Percentiles rank a stretch among this genome's conserved stretches.
Conservation (phyloP, 2,329 filamentous ascomycete species). For the Diaporthe australafricana region DNA sequence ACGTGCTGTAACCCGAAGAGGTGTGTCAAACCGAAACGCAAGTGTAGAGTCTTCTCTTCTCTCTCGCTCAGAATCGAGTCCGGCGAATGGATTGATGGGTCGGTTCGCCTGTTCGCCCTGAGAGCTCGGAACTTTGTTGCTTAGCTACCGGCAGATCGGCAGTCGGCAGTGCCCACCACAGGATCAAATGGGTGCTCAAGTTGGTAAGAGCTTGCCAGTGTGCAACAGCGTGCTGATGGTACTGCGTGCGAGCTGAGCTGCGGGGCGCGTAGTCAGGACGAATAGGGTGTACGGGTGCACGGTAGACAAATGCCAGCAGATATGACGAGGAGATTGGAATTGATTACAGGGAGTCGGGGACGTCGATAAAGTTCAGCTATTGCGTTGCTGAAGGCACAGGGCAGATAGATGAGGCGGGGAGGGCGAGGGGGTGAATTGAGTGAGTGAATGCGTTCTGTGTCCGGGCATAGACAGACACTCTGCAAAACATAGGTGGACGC, state of each 20-base stretch:
- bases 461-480: not conserved
- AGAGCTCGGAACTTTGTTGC: not conserved
- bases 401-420: slow-evolving; percentile 6
- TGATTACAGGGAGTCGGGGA: slow-evolving; percentile 4
- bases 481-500: slow-evolving; percentile 4
- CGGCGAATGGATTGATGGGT: not conserved
- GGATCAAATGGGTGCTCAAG: not conserved
- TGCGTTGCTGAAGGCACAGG: not conserved
- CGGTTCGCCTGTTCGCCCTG: not conserved
- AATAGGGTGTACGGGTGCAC: not conserved
- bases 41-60: not conserved
- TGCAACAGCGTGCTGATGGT: not conserved
- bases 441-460: not conserved
- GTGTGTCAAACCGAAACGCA: slow-evolving; percentile 19
- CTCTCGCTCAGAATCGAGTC: not conserved
- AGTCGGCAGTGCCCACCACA: slow-evolving; percentile 2
- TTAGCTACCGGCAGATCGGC: slow-evolving; percentile 21
- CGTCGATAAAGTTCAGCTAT: slow-evolving; percentile 19
- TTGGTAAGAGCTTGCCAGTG: not conserved
- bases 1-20: slow-evolving; percentile 1
- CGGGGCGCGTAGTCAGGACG: slow-evolving; percentile 15
- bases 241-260: not conserved
- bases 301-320: not conserved
- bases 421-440: not conserved
- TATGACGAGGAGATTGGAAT: slow-evolving; percentile 12